Evolutionary conservation across 805 yeast species (phyloP), one percentile per base, ranked within the genome.

Genomic region (Pichia sporocuriosa): DNA sequence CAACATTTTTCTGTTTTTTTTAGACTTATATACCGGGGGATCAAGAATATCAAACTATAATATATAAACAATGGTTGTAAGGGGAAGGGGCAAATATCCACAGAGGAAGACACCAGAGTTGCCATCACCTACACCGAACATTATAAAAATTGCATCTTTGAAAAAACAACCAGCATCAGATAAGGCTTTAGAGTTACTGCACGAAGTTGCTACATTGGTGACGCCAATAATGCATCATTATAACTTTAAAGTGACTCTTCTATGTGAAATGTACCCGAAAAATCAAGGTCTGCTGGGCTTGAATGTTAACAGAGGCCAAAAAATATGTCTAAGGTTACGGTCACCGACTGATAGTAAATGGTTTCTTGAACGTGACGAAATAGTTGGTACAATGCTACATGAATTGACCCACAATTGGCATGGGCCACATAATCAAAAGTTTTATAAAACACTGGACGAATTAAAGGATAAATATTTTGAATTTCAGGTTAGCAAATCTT

Each of bases 341-440:
- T 71, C 73, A 24, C 75, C 78, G 6, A 58, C 64, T 17, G 74
- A 82, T 50, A 69, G 68, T 21, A 51, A 52, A 25, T 52, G 55
- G 43, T 88, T 89, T 57, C 57, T 79, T 16, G 81, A 88, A 1
- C 63, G 80, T 60, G 70, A 77, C 4, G 79, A 78, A 38, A 62
- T 89, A 2, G 56, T 89, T 21, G 95, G 88, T 1, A 87, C 96
- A 0, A 74, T 88, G 78, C 65, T 90, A 5, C 97, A 90, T 60
- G 97, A 90, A 58, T 67, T 90, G 32, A 75, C 86, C 2, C 97
- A 90, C 58, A 89, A 87, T 57, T 57, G 69, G 17, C 66, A 66
- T 53, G 96, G 96, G 0, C 84, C 95, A 0, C 97, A 90, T 56
- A 82, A 90, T 63, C 72, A 64, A 3, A 63, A 62, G 44, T 90